Conservation (phyloP, 352 stramenopile species). For the Phytophthora pini region DNA sequence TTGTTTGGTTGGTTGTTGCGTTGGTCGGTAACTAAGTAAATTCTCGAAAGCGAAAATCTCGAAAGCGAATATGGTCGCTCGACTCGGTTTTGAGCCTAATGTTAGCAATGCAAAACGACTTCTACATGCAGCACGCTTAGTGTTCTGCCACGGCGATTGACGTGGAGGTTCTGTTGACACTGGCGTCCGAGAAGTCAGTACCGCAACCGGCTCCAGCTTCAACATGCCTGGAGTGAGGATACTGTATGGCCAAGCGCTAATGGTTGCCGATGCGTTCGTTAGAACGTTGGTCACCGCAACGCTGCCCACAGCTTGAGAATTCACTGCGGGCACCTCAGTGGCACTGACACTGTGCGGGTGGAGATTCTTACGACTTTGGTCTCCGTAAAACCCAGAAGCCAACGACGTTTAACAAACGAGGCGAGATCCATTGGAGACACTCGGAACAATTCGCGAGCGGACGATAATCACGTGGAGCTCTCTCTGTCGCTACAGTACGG, state of each 20-base stretch:
- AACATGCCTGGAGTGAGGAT: constrained; percentile 21
- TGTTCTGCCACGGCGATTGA: too few relatives aligned
- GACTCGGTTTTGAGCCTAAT: too few relatives aligned
- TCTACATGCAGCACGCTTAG: too few relatives aligned
- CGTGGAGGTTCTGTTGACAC: constrained; percentile 16
- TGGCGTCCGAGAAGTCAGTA: constrained; percentile 4
- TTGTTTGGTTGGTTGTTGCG: constrained; percentile 10
- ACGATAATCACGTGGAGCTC: constrained; percentile 23
- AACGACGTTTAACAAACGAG: constrained; percentile 9
- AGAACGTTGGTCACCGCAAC: background rate
- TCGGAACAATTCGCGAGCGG: background rate
- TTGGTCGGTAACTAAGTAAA: too few relatives aligned
- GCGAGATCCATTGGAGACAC: background rate
- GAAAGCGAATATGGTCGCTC: too few relatives aligned
- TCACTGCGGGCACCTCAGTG: constrained; percentile 5
- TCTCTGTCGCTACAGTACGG: constrained; percentile 1
- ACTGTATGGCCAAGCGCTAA: background rate
- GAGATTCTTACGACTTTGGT: background rate
- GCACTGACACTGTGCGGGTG: background rate
- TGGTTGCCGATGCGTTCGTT: too few relatives aligned
- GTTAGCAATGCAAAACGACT: constrained; percentile 6
- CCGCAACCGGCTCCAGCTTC: constrained; percentile 26
- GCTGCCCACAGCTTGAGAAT: constrained; percentile 3
- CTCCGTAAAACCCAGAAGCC: constrained; percentile 17
- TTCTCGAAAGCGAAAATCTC: too few relatives aligned